Base-by-base conservation (phyloP, 352 stramenopile species). In the Labyrinthula sp. region DNA sequence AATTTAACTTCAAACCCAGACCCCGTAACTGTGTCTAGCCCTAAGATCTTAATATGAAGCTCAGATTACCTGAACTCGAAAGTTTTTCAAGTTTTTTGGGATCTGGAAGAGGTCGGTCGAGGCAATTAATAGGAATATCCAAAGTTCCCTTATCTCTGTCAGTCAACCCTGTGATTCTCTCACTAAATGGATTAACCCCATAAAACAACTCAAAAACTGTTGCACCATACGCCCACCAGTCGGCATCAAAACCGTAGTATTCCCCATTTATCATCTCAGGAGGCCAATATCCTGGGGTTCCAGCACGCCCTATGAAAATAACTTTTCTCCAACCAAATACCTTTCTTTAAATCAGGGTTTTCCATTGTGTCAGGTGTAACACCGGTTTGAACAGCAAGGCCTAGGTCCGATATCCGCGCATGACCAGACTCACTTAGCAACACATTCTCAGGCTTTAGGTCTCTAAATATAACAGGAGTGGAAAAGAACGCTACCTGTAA, bases 201-300 rank as follows among this genome's bases (percentile, higher is more conserved):
- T 77, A 88, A 30, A 95, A 72, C 49, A 95, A 86, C 63, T 95
- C 87, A 55, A 91, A 92, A 18, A 97, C 61, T 45, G 92, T 75
- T 57, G 83, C 94, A 7, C 87, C 87, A 60, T 91, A 94, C 56
- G 77, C 92, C 70, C 89, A 95, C 82, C 82, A 95, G 67, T 97
- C 87, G 9, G 94, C 84, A 4, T 70, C 63, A 28, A 92, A 69
- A 56, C 75, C 75, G 61, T 97, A 95, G 14, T 69, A 61, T 58
- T 84, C 79, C 37, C 79, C 67, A 22, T 76, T 57, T 25, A 94
- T 60, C 84, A 97, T 95, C 65, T 97, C 87, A 15, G 85, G 85
- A 4, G 84, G 82, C 84, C 85, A 95, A 61, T 97, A 79, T 15
- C 68, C 69, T 17, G 30, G 43, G 10, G 43, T 52, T 1, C 43